Conservation (phyloP, 2,329 filamentous ascomycete genomes). For the Keithomyces neogunnii region DNA sequence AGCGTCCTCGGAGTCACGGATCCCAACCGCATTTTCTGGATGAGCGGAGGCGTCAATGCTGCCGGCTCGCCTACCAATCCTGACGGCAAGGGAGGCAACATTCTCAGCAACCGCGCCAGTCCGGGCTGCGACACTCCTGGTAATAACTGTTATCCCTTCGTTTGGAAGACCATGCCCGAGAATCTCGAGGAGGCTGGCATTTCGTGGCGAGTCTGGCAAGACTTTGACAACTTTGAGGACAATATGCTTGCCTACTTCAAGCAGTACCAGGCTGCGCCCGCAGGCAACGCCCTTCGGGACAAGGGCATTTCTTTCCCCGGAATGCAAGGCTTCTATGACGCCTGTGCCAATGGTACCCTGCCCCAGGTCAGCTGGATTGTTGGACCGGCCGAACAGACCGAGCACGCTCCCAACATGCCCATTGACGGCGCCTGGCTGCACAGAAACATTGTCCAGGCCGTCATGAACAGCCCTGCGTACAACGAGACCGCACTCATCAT, state of each 20-base stretch:
- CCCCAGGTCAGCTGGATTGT: constrained; percentile 43
- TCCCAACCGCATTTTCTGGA: constrained; percentile 32
- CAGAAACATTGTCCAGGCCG: constrained; percentile 41
- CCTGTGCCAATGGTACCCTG: constrained; percentile 39
- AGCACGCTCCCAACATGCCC: constrained; percentile 40
- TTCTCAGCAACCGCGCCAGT: constrained; percentile 34
- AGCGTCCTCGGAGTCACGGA: constrained; percentile 26
- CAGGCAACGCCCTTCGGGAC: constrained; percentile 6
- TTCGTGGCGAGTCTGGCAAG: constrained; percentile 42
- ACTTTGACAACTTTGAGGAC: constrained; percentile 41
- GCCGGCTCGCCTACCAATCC: constrained; percentile 26
- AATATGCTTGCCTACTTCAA: constrained; percentile 38
- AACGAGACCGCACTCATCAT: constrained; percentile 40
- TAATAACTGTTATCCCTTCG: constrained; percentile 41
- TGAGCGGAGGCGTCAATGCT: constrained; percentile 37
- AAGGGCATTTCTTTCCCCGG: constrained; percentile 31
- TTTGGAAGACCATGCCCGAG: constrained; percentile 42
- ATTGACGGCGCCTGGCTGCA: constrained; percentile 48
- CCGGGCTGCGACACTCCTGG: constrained; percentile 29
- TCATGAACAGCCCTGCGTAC: constrained; percentile 38
- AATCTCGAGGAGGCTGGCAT: constrained; percentile 37
- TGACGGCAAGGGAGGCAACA: constrained; percentile 33
- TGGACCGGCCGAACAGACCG: constrained; percentile 38
- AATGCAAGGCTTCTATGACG: constrained; percentile 38
- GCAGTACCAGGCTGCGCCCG: constrained; percentile 10